phyloP scores from a whole-genome alignment of 2,329 filamentous ascomycete genomes.

The Penicillium crustosum region DNA sequence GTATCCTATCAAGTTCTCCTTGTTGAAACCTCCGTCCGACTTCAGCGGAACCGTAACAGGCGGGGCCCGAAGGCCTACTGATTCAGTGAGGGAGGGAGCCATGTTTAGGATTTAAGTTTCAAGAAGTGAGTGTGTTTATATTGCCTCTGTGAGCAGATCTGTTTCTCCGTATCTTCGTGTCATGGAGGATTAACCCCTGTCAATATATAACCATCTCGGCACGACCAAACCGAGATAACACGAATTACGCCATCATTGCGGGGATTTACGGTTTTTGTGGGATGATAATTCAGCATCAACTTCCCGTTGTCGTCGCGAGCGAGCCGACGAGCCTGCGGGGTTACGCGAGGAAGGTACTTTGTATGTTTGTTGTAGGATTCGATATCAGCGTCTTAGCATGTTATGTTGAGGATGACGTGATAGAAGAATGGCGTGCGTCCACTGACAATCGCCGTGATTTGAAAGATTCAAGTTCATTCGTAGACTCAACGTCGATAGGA shows the following conservation, averaged over 20 bases:
- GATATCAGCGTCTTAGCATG: neutral
- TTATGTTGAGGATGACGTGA: slow-evolving; percentile 13
- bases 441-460: neutral
- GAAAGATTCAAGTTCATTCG: too few species aligned
- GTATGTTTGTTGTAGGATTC: neutral
- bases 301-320: neutral
- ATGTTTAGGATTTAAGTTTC: slow-evolving; percentile 17
- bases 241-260: slow-evolving; percentile 19
- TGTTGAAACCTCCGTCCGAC: slow-evolving; percentile 36
- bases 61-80: slow-evolving; percentile 28
- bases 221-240: slow-evolving; percentile 1
- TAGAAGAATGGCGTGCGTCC: slow-evolving; percentile 1
- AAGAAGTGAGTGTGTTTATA: neutral
- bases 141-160: neutral
- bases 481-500: too few species aligned
- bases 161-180: neutral
- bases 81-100: slow-evolving; percentile 39
- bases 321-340: slow-evolving; percentile 3
- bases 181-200: neutral
- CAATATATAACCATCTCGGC: slow-evolving; percentile 15
- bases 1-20: slow-evolving; percentile 39
- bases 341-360: neutral
- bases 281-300: neutral
- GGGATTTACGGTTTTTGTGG: slow-evolving; percentile 12
- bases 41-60: slow-evolving; percentile 26